Evolutionary conservation across 805 yeast genomes (phyloP).

Genomic region (Debaryomyces maramus): DNA sequence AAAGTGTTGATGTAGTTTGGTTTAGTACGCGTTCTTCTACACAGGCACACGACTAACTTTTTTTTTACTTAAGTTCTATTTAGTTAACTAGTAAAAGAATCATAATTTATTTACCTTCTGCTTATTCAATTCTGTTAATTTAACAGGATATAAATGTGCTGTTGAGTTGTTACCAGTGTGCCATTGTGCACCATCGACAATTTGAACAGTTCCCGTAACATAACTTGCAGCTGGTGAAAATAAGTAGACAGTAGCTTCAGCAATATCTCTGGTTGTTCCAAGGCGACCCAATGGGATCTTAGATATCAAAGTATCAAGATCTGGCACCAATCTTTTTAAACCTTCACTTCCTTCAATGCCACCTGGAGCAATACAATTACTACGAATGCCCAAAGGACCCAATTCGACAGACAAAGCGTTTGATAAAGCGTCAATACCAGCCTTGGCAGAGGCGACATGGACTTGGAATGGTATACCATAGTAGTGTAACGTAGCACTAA

Average conservation of each 20-base stretch:
- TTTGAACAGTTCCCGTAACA: conserved; percentile 74
- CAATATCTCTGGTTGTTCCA: conserved; percentile 77
- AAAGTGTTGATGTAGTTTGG: not conserved
- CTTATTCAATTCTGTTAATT: conserved; percentile 16
- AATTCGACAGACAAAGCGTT: conserved; percentile 84
- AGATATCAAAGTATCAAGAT: conserved; percentile 28
- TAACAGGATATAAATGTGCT: conserved; percentile 32
- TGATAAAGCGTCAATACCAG: conserved; percentile 90
- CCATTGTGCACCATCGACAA: conserved; percentile 93
- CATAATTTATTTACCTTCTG: conserved; percentile 13
- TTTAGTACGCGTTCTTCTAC: not conserved
- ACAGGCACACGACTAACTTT: conserved; percentile 4
- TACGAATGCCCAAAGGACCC: conserved; percentile 84
- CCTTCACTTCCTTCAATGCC: conserved; percentile 88
- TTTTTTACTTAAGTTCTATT: not conserved
- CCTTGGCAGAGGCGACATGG: conserved; percentile 93
- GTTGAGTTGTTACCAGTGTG: conserved; percentile 51
- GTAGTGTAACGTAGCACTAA: conserved; percentile 45
- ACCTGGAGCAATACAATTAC: conserved; percentile 90
- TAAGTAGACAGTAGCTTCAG: conserved; percentile 78
- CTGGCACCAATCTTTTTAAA: conserved; percentile 54
- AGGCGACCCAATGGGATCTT: conserved; percentile 65
- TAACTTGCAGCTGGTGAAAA: conserved; percentile 79
- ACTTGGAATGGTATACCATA: conserved; percentile 58
- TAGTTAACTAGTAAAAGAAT: not conserved